These are phyloP conservation scores for Ilyonectria sp. DNA, from an alignment of 2,329 filamentous ascomycete species.

Conservation along the genomic window DNA sequence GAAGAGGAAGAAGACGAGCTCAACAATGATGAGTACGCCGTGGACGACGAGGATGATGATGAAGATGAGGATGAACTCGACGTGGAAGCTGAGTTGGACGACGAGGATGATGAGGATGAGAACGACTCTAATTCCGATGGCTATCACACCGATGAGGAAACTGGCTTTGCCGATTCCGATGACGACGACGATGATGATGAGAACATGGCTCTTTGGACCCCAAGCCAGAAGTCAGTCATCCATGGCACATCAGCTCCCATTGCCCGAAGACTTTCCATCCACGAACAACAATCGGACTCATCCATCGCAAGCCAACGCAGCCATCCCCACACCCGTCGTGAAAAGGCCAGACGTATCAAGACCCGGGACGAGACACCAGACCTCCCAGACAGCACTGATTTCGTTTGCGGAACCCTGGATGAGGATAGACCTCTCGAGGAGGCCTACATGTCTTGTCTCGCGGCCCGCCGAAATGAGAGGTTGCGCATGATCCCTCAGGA, in stretches of 20 bases:
- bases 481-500: constrained; percentile 92
- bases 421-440: constrained; percentile 96
- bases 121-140: constrained; percentile 76
- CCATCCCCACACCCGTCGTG: constrained; percentile 50
- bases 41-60: constrained; percentile 65
- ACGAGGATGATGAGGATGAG: constrained; percentile 65
- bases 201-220: constrained; percentile 69
- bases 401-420: constrained; percentile 97
- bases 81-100: constrained; percentile 64
- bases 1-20: constrained; percentile 78
- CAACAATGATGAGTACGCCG: constrained; percentile 61
- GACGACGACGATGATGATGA: constrained; percentile 81
- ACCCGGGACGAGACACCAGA: constrained; percentile 76
- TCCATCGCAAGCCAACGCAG: constrained; percentile 68
- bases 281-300: constrained; percentile 71
- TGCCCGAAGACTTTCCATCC: constrained; percentile 56
- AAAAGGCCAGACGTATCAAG: constrained; percentile 48
- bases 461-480: constrained; percentile 85
- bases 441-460: constrained; percentile 88
- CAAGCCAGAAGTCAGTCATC: constrained; percentile 57
- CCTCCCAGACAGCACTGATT: constrained; percentile 96
- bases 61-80: constrained; percentile 65
- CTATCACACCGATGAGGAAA: constrained; percentile 82
- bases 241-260: constrained; percentile 55
- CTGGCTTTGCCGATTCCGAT: constrained; percentile 78